Percentiles rank a stretch among this genome's conserved stretches.
Evolutionary conservation across 345 rosid species (phyloP).

Genomic region (Adansonia digitata): DNA sequence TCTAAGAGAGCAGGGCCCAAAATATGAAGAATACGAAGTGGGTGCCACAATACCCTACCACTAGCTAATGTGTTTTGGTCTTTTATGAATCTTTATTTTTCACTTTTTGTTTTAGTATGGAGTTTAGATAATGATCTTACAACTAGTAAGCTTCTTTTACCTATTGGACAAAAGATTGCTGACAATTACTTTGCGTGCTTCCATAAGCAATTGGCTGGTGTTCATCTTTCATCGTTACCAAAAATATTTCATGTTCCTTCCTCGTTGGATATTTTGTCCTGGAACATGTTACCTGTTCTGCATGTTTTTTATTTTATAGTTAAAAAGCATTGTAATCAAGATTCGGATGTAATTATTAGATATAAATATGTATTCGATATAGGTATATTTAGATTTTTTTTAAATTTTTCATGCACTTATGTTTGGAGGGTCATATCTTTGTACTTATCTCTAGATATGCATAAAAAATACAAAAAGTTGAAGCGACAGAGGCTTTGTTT

Average conservation of each 20-base stretch:
- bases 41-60: not conserved
- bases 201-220: not conserved
- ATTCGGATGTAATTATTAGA: too few species aligned
- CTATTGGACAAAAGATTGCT: not conserved
- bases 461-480: too few species aligned
- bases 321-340: too few species aligned
- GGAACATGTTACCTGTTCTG: not conserved
- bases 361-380: too few species aligned
- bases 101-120: not conserved
- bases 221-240: not conserved
- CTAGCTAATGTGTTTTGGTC: not conserved
- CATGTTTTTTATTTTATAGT: too few species aligned
- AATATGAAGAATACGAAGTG: not conserved
- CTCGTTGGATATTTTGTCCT: not conserved
- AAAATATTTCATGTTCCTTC: not conserved
- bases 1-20: too few species aligned
- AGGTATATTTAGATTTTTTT: too few species aligned
- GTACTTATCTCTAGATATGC: too few species aligned
- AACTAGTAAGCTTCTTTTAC: not conserved
- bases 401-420: too few species aligned
- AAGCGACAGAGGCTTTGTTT: too few species aligned
- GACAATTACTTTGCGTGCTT: constrained; percentile 4
- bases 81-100: not conserved
- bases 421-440: too few species aligned
- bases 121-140: not conserved